Conservation (phyloP, 164 flowering plant species). For the Aristolochia fimbriata region DNA sequence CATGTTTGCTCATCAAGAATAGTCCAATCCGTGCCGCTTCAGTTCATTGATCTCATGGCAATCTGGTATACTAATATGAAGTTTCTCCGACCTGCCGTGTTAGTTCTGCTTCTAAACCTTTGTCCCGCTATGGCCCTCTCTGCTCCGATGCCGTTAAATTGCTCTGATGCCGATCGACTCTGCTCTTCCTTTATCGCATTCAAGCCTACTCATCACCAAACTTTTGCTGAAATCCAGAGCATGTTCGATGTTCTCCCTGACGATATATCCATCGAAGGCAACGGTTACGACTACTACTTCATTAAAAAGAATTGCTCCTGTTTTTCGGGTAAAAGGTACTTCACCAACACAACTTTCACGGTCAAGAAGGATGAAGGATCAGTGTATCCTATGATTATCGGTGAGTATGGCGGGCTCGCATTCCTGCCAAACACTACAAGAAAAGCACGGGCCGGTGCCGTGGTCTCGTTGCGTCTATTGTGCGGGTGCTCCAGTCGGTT, state of each 20-base stretch:
- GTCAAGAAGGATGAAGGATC: constrained; percentile 39
- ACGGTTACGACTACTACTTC: constrained; percentile 30
- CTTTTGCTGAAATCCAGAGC: constrained; percentile 47
- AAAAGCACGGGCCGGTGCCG: constrained; percentile 49
- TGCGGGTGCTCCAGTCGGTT: constrained; percentile 92
- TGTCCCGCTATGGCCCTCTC: constrained; percentile 5
- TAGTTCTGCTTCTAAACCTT: constrained; percentile 14
- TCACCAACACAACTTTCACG: constrained; percentile 67
- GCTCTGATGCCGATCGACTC: constrained; percentile 57
- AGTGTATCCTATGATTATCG: constrained; percentile 38
- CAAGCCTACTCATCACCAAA: constrained; percentile 36
- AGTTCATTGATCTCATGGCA: neutral
- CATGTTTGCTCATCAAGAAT: neutral
- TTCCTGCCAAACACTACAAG: constrained; percentile 35
- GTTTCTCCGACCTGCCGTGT: constrained; percentile 1
- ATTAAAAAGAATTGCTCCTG: constrained; percentile 82
- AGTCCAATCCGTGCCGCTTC: neutral
- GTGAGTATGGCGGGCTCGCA: constrained; percentile 60
- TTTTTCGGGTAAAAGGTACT: constrained; percentile 30
- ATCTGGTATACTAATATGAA: constrained; percentile 7
- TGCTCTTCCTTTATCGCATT: constrained; percentile 79
- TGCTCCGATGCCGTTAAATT: constrained; percentile 45
- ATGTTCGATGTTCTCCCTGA: constrained; percentile 73
- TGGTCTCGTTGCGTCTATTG: constrained; percentile 56
- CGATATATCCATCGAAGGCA: constrained; percentile 48